These are phyloP conservation scores for Coriolopsis trogii DNA, from an alignment of 1,284 basidiomycete species.

Conservation along the genomic window DNA sequence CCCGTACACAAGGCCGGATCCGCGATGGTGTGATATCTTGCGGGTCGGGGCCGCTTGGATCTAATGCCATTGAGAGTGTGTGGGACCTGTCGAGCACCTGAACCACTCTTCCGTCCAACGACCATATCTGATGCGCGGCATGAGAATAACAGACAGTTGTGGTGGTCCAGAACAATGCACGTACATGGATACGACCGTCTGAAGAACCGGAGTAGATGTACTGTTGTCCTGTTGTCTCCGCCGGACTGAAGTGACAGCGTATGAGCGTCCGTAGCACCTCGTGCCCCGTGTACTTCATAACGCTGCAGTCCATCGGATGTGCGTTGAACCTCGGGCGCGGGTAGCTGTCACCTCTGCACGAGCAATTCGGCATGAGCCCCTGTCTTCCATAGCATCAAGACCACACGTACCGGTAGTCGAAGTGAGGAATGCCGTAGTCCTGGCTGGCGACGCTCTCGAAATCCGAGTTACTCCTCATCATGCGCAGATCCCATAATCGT, in stretches of 20 bases:
- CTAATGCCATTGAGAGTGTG: constrained; percentile 70
- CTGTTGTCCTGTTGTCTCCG: constrained; percentile 87
- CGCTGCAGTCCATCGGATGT: constrained; percentile 88
- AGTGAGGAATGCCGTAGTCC: constrained; percentile 67
- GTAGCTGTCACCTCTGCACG: constrained; percentile 64
- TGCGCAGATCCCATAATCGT: constrained; percentile 93
- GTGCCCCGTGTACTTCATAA: constrained; percentile 97
- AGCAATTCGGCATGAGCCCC: constrained; percentile 4
- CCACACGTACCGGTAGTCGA: constrained; percentile 76
- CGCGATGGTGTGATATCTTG: constrained; percentile 29
- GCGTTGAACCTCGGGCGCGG: constrained; percentile 61
- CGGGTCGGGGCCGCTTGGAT: constrained; percentile 63
- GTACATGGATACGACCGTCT: constrained; percentile 81
- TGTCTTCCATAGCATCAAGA: neutral
- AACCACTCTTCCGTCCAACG: constrained; percentile 84
- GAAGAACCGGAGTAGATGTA: constrained; percentile 94
- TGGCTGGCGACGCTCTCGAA: constrained; percentile 54
- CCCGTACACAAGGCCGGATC: constrained; percentile 73
- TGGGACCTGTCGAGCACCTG: constrained; percentile 84
- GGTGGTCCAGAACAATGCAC: constrained; percentile 24
- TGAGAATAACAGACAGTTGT: neutral
- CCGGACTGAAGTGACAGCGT: constrained; percentile 93
- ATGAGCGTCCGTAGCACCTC: constrained; percentile 92
- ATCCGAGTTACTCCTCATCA: constrained; percentile 81
- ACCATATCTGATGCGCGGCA: constrained; percentile 79